A percentile compares a stretch with the other conserved stretches of the same genome.
phyloP scores from a whole-genome alignment of 768 basidiomycete genomes.

The Termitomyces sp. region DNA sequence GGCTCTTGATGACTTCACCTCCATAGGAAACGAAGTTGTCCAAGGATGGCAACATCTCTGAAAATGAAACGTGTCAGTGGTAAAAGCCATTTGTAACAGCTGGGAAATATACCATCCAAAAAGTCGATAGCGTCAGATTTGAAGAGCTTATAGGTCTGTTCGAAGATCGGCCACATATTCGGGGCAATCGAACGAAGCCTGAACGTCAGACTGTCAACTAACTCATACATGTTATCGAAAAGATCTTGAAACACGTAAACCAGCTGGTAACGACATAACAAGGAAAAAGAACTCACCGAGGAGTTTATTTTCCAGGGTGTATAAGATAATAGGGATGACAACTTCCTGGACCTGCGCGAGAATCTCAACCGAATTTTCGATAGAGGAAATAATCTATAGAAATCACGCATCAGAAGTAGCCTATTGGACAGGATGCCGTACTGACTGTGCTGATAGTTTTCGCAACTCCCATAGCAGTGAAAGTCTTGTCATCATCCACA shows the following conservation, averaged over 20 bases:
- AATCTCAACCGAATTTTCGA: slow-evolving; percentile 71
- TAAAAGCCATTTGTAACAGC: neutral
- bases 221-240: slow-evolving; percentile 82
- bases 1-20: slow-evolving; percentile 64
- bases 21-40: slow-evolving; percentile 90
- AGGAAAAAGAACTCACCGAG: slow-evolving; percentile 46
- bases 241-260: slow-evolving; percentile 45
- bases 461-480: slow-evolving; percentile 81
- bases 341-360: slow-evolving; percentile 77
- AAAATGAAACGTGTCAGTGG: neutral
- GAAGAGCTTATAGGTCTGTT: slow-evolving; percentile 78
- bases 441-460: slow-evolving; percentile 79
- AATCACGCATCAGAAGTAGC: neutral
- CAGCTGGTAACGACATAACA: neutral
- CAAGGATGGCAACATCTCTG: slow-evolving; percentile 83
- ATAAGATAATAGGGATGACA: slow-evolving; percentile 70
- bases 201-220: slow-evolving; percentile 83
- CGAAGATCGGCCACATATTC: slow-evolving; percentile 84
- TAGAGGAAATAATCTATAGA: slow-evolving; percentile 62
- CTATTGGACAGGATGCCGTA: neutral
- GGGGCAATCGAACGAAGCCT: slow-evolving; percentile 71
- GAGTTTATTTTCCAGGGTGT: slow-evolving; percentile 72
- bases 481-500: slow-evolving; percentile 80
- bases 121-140: slow-evolving; percentile 82
- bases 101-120: slow-evolving; percentile 59